Evolutionary conservation across 768 basidiomycete species (phyloP).

Genomic region (Pisolithus sp.): DNA sequence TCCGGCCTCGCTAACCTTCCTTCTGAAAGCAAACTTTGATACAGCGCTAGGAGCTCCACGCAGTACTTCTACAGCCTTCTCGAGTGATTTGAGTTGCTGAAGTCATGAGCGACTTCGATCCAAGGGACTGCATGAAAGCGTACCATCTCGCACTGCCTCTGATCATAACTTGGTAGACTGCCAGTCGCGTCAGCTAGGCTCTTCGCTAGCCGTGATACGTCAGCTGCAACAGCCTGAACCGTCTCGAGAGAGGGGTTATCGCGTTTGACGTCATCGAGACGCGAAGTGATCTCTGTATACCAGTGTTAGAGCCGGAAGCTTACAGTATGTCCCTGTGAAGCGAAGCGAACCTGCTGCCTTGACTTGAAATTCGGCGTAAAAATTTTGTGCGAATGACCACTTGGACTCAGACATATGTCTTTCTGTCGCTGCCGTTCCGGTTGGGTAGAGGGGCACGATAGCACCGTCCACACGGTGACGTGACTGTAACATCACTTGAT

Average conservation of each 20-base stretch:
- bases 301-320: slow-evolving; percentile 10
- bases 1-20: slow-evolving; percentile 29
- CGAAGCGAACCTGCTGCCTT: slow-evolving; percentile 21
- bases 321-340: neutral
- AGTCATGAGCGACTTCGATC: slow-evolving; percentile 8
- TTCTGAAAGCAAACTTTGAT: slow-evolving; percentile 67
- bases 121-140: slow-evolving; percentile 18
- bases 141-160: slow-evolving; percentile 64
- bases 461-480: too few species aligned
- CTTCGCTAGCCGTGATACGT: slow-evolving; percentile 55
- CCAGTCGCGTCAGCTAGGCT: slow-evolving; percentile 57
- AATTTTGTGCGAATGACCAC: slow-evolving; percentile 27
- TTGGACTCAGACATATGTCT: slow-evolving; percentile 19
- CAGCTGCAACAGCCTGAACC: slow-evolving; percentile 40
- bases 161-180: slow-evolving; percentile 67
- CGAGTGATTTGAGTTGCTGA: slow-evolving; percentile 64
- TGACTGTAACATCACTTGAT: too few species aligned
- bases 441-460: too few species aligned
- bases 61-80: slow-evolving; percentile 47
- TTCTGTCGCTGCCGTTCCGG: too few species aligned
- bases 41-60: slow-evolving; percentile 41
- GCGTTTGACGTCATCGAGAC: slow-evolving; percentile 36
- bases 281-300: slow-evolving; percentile 42
- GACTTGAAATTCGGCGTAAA: slow-evolving; percentile 19
- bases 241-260: slow-evolving; percentile 24